Evolutionary conservation across 805 yeast species (phyloP).

Genomic region (Kuraishia floccosa): DNA sequence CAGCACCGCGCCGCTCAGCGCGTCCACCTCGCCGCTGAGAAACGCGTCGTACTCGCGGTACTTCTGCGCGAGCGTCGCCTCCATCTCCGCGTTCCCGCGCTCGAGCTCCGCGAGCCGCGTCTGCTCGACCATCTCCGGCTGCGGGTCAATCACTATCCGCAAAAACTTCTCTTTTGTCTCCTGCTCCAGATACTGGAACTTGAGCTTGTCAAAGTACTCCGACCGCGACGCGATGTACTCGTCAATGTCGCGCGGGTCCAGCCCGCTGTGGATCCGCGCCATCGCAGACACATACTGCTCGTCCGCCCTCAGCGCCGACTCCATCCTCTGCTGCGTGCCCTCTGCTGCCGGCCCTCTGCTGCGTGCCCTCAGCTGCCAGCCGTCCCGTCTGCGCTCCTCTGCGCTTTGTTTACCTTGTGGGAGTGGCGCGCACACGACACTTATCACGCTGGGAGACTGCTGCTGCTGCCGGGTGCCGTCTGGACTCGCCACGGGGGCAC

Average conservation of each 20-base stretch:
- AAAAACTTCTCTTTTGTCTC: slow-evolving; percentile 62
- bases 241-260: neutral
- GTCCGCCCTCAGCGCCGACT: neutral
- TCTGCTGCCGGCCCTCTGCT: too few relatives aligned
- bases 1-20: too few relatives aligned
- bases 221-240: neutral
- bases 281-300: neutral
- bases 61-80: neutral
- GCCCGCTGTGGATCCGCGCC: neutral
- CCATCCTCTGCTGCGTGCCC: too few relatives aligned
- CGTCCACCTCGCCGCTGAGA: neutral
- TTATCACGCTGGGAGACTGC: too few relatives aligned
- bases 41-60: neutral
- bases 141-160: slow-evolving; percentile 29
- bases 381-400: too few relatives aligned
- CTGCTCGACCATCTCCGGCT: slow-evolving; percentile 4
- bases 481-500: too few relatives aligned
- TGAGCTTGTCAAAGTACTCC: slow-evolving; percentile 38
- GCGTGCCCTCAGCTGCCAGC: too few relatives aligned
- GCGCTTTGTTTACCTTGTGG: too few relatives aligned
- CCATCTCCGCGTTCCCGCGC: neutral
- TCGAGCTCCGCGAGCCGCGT: neutral
- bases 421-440: too few relatives aligned
- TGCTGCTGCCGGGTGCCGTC: too few relatives aligned
- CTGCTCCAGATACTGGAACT: slow-evolving; percentile 59